Evolutionary conservation across 192 early-diverging fungal species (phyloP).

Genomic region (Dissophora ornata): DNA sequence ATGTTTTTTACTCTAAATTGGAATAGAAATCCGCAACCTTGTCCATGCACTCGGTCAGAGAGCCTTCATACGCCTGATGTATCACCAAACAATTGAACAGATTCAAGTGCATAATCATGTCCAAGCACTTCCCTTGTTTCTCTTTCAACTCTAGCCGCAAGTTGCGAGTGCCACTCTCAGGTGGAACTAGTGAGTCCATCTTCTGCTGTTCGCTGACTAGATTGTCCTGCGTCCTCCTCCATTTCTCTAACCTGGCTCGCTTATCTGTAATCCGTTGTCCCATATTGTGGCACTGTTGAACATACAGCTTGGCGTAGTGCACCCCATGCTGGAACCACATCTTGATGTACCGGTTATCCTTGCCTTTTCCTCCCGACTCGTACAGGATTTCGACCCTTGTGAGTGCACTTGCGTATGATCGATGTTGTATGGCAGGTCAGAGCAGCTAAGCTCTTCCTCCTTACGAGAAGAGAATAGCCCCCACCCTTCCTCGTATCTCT

Average conservation of each 20-base stretch:
- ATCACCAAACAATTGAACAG: slow-evolving; percentile 15
- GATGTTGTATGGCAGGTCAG: neutral
- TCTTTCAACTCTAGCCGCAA: neutral
- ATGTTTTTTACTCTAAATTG: too few species aligned
- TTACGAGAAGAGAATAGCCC: neutral
- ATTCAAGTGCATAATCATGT: slow-evolving; percentile 1
- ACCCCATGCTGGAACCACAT: neutral
- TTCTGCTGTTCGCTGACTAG: neutral
- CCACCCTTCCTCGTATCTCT: neutral
- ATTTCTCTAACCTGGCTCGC: neutral
- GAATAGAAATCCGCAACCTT: slow-evolving; percentile 10
- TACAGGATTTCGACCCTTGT: neutral
- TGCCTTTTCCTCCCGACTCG: neutral
- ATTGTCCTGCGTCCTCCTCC: neutral
- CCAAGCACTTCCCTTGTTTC: neutral
- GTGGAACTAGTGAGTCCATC: neutral
- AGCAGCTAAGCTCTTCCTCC: neutral
- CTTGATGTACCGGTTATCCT: neutral
- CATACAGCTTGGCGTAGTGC: slow-evolving; percentile 5
- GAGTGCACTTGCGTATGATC: neutral
- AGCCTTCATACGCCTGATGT: neutral
- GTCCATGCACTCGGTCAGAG: neutral
- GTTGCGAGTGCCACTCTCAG: too few species aligned
- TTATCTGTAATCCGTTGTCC: neutral
- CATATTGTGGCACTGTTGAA: slow-evolving; percentile 4